Evolutionary conservation across 345 rosid genomes (phyloP).

Genomic region (Leavenworthia alabamica): DNA sequence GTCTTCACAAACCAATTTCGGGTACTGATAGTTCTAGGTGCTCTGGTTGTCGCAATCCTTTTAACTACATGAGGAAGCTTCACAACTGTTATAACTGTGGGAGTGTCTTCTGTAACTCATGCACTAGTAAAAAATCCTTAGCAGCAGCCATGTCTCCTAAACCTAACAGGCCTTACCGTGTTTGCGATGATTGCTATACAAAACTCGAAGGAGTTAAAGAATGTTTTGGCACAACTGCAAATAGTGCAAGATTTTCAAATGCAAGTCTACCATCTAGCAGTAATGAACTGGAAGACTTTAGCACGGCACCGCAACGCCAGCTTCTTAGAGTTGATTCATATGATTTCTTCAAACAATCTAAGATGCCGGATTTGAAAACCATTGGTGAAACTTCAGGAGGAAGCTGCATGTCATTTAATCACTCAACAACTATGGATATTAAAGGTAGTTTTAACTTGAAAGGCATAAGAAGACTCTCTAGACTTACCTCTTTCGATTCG

Average conservation of each 20-base stretch:
- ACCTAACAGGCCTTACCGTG: constrained; percentile 51
- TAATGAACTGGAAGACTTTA: constrained; percentile 33
- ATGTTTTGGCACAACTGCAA: constrained; percentile 24
- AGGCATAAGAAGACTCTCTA: constrained; percentile 32
- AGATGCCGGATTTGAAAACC: constrained; percentile 35
- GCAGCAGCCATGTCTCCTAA: constrained; percentile 70
- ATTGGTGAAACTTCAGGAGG: constrained; percentile 42
- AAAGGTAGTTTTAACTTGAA: constrained; percentile 33
- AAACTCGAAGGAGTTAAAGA: constrained; percentile 43
- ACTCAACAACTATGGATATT: constrained; percentile 32
- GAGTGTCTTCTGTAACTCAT: constrained; percentile 46
- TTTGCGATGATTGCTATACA: constrained; percentile 50
- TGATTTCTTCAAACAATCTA: constrained; percentile 42
- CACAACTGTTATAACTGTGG: constrained; percentile 68
- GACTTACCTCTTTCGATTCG: constrained; percentile 48
- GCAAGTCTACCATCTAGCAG: constrained; percentile 38
- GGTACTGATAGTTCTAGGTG: constrained; percentile 45
- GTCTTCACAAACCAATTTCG: constrained; percentile 48
- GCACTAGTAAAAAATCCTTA: constrained; percentile 49
- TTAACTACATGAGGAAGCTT: constrained; percentile 50
- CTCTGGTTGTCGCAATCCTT: constrained; percentile 44
- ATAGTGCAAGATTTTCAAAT: constrained; percentile 32
- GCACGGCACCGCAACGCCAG: constrained; percentile 27
- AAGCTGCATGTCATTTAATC: constrained; percentile 30
- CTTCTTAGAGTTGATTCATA: constrained; percentile 40